Evolutionary conservation across 1,284 basidiomycete genomes (phyloP), one percentile per base, ranked within the genome.

Genomic region (Boletus smithii): DNA sequence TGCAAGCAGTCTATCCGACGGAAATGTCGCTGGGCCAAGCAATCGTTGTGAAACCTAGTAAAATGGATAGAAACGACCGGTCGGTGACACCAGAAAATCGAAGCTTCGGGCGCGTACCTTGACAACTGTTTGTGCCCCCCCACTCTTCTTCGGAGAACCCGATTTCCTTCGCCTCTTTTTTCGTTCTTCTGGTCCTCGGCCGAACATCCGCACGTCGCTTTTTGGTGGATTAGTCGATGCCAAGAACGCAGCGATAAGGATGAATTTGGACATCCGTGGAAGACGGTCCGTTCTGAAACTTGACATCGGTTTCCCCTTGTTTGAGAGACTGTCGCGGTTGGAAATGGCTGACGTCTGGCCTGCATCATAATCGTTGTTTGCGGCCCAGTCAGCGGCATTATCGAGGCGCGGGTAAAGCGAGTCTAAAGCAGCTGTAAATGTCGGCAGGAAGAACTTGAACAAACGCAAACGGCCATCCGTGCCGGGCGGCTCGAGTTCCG

Each of bases 221-320:
- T 84, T 87, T 0, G 83, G 67, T 0, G 93, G 92, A 63, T 97
- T 97, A 49, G 87, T 90, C 37, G 88, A 91, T 2, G 91, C 91
- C 27, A 95, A 69, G 63, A 87, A 97, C 0, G 87, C 80, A 0
- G 92, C 88, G 8, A 95, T 67, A 10, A 95, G 69, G 16, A 95
- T 74, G 59, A 85, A 94, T 54, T 86, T 86, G 11, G 81, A 81
- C 66, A 86, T 73, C 0, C 75, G 67, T 3, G 83, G 76, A 18
- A 88, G 67, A 37, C 62, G 50, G 9, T 58, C 53, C 9, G 50
- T 43, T 30, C 30, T 51, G 35, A 53, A 35, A 13, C n/a, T 56
- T 50, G 36, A 53, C 54, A 10, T 67, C 49, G 53, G 46, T 20
- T 55, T 59, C 11, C 45, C 53, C 4, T 46, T 55, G 30, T 47